Conservation (phyloP, 2,329 filamentous ascomycete genomes). For the Chaetomium globosum region DNA sequence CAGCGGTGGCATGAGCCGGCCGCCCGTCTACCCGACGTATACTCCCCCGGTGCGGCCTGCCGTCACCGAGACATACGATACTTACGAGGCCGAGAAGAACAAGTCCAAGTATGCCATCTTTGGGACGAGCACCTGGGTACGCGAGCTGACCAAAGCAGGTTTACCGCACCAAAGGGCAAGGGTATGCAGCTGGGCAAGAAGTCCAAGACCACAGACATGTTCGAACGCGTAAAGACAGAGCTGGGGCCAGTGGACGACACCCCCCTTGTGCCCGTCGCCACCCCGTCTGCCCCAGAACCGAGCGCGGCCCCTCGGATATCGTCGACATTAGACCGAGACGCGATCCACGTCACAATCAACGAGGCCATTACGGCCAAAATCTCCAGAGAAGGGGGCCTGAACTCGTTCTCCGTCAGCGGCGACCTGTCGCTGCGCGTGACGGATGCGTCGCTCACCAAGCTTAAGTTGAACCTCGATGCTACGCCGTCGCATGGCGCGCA, state of each 20-base stretch:
- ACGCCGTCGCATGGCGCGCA: constrained; percentile 81
- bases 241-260: constrained; percentile 79
- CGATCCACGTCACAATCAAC: constrained; percentile 83
- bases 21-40: constrained; percentile 86
- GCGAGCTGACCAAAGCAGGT: constrained; percentile 43
- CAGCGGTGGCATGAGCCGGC: constrained; percentile 62
- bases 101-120: constrained; percentile 72
- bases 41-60: constrained; percentile 75
- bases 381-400: constrained; percentile 82
- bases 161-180: constrained; percentile 79
- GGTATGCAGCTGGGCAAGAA: constrained; percentile 99
- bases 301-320: constrained; percentile 61
- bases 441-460: constrained; percentile 84
- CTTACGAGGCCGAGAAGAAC: constrained; percentile 97
- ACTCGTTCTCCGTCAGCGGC: constrained; percentile 85
- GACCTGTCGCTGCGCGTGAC: constrained; percentile 89
- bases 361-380: constrained; percentile 91
- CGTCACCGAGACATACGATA: constrained; percentile 82
- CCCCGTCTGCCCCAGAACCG: constrained; percentile 56
- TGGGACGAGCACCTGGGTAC: background rate
- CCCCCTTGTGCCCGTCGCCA: constrained; percentile 66
- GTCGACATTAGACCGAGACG: constrained; percentile 74
- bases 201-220: constrained; percentile 96
- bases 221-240: constrained; percentile 90
- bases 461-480: constrained; percentile 80